Percentiles rank a stretch among this genome's conserved stretches.
These are phyloP conservation scores for Dendrobium huoshanense DNA, from an alignment of 106 monocot genomes.

Conservation along the genomic window DNA sequence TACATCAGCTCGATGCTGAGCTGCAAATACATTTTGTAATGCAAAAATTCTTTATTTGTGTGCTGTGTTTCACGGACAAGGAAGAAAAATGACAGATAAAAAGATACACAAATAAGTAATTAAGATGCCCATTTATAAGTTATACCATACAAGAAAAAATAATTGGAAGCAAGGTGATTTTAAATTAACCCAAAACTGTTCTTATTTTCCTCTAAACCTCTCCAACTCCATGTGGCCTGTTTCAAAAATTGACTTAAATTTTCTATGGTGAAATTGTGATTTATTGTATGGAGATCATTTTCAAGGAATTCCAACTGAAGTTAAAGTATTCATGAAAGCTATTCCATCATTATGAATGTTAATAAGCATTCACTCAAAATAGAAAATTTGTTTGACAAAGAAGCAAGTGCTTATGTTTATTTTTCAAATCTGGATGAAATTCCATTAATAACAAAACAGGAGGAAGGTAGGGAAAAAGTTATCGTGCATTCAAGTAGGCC, in stretches of 20 bases:
- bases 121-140: not conserved
- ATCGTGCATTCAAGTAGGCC: too few species aligned
- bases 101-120: not conserved
- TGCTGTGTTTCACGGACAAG: not conserved
- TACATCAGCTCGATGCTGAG: slow-evolving; percentile 70
- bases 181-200: not conserved
- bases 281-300: not conserved
- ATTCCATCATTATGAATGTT: too few species aligned
- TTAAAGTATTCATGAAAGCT: too few species aligned
- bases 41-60: not conserved
- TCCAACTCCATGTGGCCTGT: not conserved
- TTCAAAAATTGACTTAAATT: not conserved
- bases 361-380: too few species aligned
- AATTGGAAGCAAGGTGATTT: not conserved
- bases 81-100: not conserved
- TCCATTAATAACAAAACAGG: too few species aligned
- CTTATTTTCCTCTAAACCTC: not conserved
- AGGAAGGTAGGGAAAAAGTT: too few species aligned
- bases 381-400: too few species aligned
- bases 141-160: not conserved
- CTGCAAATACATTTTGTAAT: slow-evolving; percentile 30
- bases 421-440: too few species aligned
- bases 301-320: not conserved
- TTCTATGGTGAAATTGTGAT: not conserved
- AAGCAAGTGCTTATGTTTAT: too few species aligned